A percentile compares a stretch with the other conserved stretches of the same genome.
Evolutionary conservation across 169 alveolate genomes (phyloP).

Genomic region (Plasmodium cynomolgi): DNA sequence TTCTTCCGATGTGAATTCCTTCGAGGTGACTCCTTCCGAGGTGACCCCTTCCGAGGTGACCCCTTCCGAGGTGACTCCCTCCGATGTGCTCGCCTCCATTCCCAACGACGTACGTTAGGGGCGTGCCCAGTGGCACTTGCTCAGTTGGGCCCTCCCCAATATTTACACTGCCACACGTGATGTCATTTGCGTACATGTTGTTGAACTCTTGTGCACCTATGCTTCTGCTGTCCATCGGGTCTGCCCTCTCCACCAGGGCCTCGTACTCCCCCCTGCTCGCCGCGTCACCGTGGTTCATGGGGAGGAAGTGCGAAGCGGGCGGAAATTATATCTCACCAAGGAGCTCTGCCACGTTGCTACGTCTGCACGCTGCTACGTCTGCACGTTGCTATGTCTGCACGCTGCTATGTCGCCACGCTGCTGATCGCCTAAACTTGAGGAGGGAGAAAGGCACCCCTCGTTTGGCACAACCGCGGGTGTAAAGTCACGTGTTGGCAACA

Average conservation of each 20-base stretch:
- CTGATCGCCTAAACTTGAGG: not conserved
- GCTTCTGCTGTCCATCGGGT: not conserved
- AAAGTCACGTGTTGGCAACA: not conserved
- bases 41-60: not conserved
- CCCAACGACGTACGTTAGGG: slow-evolving; percentile 32
- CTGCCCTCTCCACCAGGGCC: not conserved
- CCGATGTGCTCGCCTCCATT: not conserved
- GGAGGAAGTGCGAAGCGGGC: not conserved
- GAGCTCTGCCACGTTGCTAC: not conserved
- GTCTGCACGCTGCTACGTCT: not conserved
- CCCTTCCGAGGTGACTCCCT: no score
- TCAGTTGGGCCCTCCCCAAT: not conserved
- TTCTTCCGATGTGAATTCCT: not conserved
- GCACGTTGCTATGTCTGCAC: not conserved
- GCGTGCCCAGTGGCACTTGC: slow-evolving; percentile 15
- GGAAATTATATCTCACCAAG: not conserved
- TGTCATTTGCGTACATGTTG: slow-evolving; percentile 19
- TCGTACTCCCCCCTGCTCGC: slow-evolving; percentile 21
- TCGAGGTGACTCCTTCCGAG: not conserved
- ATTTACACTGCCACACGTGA: not conserved
- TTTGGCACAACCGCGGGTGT: not conserved
- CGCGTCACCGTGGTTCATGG: slow-evolving; percentile 5
- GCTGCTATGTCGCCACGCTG: not conserved
- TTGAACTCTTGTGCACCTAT: slow-evolving; percentile 1
- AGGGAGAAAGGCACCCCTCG: not conserved